Percentiles rank a stretch among this genome's conserved stretches.
Conservation (phyloP, 495 filamentous ascomycete species). For the Tirmania nivea region DNA sequence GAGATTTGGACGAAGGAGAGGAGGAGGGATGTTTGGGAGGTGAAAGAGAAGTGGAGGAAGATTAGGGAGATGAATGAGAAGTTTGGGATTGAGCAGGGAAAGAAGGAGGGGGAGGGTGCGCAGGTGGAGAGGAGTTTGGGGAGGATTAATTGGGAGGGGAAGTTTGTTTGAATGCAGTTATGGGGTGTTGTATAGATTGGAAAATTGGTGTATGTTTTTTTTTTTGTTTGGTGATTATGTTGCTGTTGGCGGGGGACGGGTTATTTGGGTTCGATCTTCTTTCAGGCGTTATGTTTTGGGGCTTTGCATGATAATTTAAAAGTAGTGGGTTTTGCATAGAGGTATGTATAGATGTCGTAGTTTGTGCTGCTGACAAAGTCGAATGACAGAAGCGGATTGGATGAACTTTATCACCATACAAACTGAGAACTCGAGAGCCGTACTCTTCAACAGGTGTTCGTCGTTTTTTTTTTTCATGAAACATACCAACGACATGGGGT, state of each 20-base stretch:
- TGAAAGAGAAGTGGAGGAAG: neutral
- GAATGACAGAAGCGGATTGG: slow-evolving; percentile 1
- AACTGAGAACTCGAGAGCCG: neutral
- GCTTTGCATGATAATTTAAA: neutral
- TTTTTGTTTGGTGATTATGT: neutral
- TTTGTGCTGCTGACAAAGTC: slow-evolving; percentile 1
- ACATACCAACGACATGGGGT: no score
- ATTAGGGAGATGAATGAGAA: neutral
- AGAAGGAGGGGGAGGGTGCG: neutral
- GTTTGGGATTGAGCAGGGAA: neutral
- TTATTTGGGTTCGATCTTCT: neutral
- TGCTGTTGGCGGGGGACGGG: neutral
- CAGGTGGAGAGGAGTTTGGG: neutral
- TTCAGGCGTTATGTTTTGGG: neutral
- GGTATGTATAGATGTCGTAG: slow-evolving; percentile 1
- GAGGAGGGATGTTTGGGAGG: neutral
- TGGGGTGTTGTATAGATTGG: neutral
- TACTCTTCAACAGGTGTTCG: neutral
- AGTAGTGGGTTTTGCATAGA: neutral
- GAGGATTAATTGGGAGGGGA: neutral
- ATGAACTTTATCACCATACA: neutral
- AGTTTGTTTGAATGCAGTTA: neutral
- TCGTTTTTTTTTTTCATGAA: no score
- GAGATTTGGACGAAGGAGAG: neutral
- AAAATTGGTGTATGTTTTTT: neutral